A percentile compares a stretch with the other conserved stretches of the same genome.
phyloP scores from a whole-genome alignment of 106 monocot genomes.

The Allium fistulosum region DNA sequence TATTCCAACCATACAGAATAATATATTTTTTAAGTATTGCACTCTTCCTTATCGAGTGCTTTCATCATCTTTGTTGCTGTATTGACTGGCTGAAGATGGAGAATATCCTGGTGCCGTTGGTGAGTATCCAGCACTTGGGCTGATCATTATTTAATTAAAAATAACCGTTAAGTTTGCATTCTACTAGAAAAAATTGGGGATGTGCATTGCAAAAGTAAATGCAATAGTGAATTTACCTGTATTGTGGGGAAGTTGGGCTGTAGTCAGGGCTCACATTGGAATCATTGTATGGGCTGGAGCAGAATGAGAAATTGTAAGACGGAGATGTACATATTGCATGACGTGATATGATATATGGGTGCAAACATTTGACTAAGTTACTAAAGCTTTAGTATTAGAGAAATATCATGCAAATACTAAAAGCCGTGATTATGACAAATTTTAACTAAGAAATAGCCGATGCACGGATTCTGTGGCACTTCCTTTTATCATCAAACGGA shows the following conservation, averaged over 20 bases:
- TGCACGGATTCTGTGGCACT: too few species aligned
- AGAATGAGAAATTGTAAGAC: background rate
- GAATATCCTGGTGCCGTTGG: constrained; percentile 94
- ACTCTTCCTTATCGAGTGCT: constrained; percentile 20
- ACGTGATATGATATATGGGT: background rate
- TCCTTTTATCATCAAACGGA: too few species aligned
- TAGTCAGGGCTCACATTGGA: constrained; percentile 64
- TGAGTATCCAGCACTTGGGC: constrained; percentile 91
- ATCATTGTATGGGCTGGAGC: constrained; percentile 22
- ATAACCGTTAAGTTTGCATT: background rate
- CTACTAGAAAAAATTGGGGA: too few species aligned
- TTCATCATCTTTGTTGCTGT: constrained; percentile 61
- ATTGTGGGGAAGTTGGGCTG: constrained; percentile 87
- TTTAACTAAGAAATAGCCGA: too few species aligned
- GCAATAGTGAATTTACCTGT: constrained; percentile 39
- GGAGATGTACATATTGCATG: background rate
- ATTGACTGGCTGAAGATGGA: constrained; percentile 84
- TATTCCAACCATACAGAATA: too few species aligned
- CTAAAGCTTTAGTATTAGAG: too few species aligned
- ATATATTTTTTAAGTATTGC: background rate
- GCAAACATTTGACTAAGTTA: too few species aligned
- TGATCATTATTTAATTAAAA: constrained; percentile 15
- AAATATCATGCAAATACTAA: too few species aligned
- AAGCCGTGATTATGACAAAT: too few species aligned
- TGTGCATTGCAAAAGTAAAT: background rate